Evolutionary conservation across 306 rosid genomes (phyloP), one percentile per base, ranked within the genome.

Genomic region (Glycyrrhiza uralensis): DNA sequence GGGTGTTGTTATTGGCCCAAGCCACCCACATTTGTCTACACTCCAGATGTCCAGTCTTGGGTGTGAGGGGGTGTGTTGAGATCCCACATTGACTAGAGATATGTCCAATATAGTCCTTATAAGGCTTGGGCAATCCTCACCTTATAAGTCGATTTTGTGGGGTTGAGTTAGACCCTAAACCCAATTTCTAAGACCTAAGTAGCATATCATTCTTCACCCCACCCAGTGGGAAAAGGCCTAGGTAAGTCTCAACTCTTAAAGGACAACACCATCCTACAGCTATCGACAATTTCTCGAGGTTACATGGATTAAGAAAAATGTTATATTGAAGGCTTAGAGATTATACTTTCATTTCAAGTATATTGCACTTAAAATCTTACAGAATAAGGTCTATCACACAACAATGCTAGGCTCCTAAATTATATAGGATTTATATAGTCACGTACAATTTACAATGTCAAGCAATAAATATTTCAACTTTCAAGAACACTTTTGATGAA

Each of bases 281-380:
- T 18, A 68, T 59, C 77, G 62, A 52, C 61, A 36, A 46, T 35
- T 29, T 47, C 52, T 7, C 26, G 64, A 77, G n/a, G 26, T 11
- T 58, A n/a, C 8, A 47, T 3, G 13, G 51, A 58, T 23, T 19
- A 19, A 67, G 19, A 59, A 30, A 50, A 72, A 18, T 35, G 69
- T 15, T 20, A 54, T 38, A 36, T 36, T 18, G 22, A 12, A 69
- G 64, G 26, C n/a, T 54, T 39, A 55, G 38, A 4, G 57, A 5
- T 4, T 23, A 17, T 38, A 56, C 30, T 22, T 28, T 13, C 14
- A 52, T 10, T 46, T 52, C 11, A 4, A 50, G n/a, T n/a, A n/a
- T n/a, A n/a, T n/a, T n/a, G n/a, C n/a, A n/a, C n/a, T n/a, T n/a
- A n/a, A n/a, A n/a, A n/a, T n/a, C n/a, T 19, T 67, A 39, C 10